Conservation (phyloP, 257 asterid genomes). For the Rhazya stricta region DNA sequence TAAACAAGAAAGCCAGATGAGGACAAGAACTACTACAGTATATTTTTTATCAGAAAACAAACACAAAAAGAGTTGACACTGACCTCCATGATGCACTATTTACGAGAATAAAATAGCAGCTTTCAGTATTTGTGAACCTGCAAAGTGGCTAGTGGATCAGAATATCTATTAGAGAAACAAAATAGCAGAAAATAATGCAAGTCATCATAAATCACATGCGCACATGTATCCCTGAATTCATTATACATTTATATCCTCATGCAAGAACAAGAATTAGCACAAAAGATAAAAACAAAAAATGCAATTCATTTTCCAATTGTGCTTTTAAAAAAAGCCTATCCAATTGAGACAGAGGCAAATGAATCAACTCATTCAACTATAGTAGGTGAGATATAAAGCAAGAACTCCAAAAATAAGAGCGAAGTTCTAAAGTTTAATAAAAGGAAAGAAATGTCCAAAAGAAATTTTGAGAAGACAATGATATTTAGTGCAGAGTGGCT, state of each 20-base stretch:
- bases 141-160: neutral
- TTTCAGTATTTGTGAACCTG: conserved; percentile 7
- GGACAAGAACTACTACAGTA: neutral
- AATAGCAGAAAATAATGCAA: neutral
- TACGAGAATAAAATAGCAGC: neutral
- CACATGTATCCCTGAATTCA: neutral
- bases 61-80: neutral
- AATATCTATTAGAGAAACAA: neutral
- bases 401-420: no score
- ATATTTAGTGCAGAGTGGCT: no score
- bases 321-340: neutral
- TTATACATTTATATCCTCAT: neutral
- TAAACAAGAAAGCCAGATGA: neutral
- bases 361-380: neutral
- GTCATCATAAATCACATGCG: neutral
- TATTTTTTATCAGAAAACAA: no score
- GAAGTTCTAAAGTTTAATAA: no score
- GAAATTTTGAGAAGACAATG: no score
- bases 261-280: neutral
- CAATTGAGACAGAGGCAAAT: neutral
- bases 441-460: no score
- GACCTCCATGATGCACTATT: conserved; percentile 15
- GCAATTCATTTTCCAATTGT: neutral
- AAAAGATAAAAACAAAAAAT: neutral
- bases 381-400: neutral